Conservation (phyloP, 176 grass and related monocot species). For the Microstegium vimineum region DNA sequence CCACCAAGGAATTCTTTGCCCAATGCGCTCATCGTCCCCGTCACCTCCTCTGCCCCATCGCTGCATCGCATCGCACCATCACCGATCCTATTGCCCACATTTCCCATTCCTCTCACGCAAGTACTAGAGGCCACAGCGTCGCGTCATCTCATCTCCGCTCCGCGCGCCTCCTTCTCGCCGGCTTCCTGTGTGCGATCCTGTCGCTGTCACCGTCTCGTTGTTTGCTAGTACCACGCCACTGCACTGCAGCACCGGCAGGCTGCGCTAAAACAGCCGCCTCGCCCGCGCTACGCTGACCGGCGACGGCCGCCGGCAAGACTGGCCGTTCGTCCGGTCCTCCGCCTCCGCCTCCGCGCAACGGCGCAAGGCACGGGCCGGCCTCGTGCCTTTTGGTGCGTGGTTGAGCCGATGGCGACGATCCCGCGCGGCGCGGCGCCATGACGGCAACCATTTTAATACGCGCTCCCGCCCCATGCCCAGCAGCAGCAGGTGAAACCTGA, state of each 20-base stretch:
- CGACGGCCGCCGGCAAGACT: background rate
- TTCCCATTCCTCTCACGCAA: background rate
- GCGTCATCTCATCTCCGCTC: background rate
- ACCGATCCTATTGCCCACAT: conserved; percentile 12
- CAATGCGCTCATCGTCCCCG: background rate
- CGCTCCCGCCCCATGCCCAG: background rate
- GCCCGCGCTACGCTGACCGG: conserved; percentile 34
- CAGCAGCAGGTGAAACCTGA: conserved; percentile 40
- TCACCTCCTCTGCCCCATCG: background rate
- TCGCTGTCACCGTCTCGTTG: conserved; percentile 21
- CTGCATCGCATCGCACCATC: too few relatives aligned
- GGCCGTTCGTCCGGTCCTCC: background rate
- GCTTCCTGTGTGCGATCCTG: background rate
- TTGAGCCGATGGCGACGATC: conserved; percentile 63
- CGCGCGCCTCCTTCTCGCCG: conserved; percentile 10
- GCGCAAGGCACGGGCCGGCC: background rate
- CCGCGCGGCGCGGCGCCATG: conserved; percentile 28
- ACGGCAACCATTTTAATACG: conserved; percentile 29
- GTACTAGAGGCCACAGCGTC: background rate
- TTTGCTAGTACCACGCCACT: background rate
- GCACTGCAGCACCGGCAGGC: background rate
- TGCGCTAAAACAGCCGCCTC: conserved; percentile 13
- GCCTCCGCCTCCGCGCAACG: background rate
- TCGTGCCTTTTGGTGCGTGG: conserved; percentile 31
- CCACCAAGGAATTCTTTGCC: conserved; percentile 22